A percentile compares a stretch with the other conserved stretches of the same genome.
Evolutionary conservation across 2,329 filamentous ascomycete genomes (phyloP).

Genomic region (Seiridium cupressi): DNA sequence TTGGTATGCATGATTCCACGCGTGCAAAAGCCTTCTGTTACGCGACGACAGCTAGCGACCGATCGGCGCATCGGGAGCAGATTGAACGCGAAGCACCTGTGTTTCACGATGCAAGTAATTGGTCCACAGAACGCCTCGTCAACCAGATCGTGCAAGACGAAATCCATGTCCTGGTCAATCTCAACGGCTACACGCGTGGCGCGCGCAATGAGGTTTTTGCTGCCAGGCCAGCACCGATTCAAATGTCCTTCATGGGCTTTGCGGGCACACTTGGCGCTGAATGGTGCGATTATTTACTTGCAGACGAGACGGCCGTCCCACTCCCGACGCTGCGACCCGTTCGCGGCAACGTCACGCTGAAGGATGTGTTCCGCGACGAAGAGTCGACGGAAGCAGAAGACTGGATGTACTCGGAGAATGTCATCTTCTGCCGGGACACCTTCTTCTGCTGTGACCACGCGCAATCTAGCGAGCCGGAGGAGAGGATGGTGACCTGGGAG

Average conservation of each 20-base stretch:
- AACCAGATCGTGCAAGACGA: slow-evolving; percentile 82
- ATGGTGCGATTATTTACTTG: slow-evolving; percentile 97
- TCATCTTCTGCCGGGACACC: slow-evolving; percentile 89
- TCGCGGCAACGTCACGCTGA: slow-evolving; percentile 70
- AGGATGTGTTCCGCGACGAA: slow-evolving; percentile 66
- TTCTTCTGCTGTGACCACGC: slow-evolving; percentile 99
- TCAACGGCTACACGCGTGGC: slow-evolving; percentile 97
- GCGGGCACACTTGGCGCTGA: slow-evolving; percentile 93
- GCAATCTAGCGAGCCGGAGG: slow-evolving; percentile 77
- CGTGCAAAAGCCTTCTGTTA: slow-evolving; percentile 89
- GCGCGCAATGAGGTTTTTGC: slow-evolving; percentile 98
- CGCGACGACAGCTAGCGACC: slow-evolving; percentile 88
- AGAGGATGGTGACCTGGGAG: slow-evolving; percentile 71
- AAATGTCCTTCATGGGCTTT: slow-evolving; percentile 99
- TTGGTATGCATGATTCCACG: slow-evolving; percentile 77
- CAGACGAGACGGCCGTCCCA: slow-evolving; percentile 85
- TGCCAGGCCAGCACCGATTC: slow-evolving; percentile 87
- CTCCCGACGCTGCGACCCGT: slow-evolving; percentile 76
- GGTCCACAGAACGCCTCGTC: slow-evolving; percentile 81
- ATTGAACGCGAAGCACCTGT: slow-evolving; percentile 91
- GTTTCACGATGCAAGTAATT: slow-evolving; percentile 84
- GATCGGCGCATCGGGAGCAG: slow-evolving; percentile 83
- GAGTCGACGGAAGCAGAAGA: slow-evolving; percentile 68
- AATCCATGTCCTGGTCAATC: slow-evolving; percentile 92
- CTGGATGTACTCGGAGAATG: slow-evolving; percentile 97